Conservation (phyloP, 768 basidiomycete species). For the Neoboletus brunneissimus region DNA sequence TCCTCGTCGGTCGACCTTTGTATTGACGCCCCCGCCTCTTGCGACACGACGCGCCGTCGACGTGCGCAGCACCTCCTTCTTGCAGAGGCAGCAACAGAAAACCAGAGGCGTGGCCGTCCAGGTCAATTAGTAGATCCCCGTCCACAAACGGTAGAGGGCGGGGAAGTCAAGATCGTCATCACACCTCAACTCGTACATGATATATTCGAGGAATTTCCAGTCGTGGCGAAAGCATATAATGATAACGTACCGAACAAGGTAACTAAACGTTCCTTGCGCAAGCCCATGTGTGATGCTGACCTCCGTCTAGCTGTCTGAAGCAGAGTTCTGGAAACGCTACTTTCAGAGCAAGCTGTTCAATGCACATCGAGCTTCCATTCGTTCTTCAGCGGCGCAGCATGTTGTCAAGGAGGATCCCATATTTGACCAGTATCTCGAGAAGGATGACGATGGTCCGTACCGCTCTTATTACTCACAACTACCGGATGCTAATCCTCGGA, state of each 20-base stretch:
- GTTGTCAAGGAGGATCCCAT: conserved; percentile 89
- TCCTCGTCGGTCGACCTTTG: neutral
- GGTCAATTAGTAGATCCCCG: conserved; percentile 87
- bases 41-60: neutral
- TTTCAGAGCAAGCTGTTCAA: conserved; percentile 96
- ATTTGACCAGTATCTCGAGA: conserved; percentile 95
- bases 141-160: conserved; percentile 77
- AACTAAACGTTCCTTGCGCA: conserved; percentile 3
- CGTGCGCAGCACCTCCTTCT: conserved; percentile 63
- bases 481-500: neutral
- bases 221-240: conserved; percentile 86
- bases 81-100: conserved; percentile 71
- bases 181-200: conserved; percentile 92
- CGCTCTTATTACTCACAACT: neutral
- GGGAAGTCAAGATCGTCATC: conserved; percentile 85
- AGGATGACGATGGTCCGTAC: conserved; percentile 84
- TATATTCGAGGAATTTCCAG: conserved; percentile 97
- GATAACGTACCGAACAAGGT: conserved; percentile 92
- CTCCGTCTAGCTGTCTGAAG: conserved; percentile 69
- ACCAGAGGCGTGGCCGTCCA: conserved; percentile 75
- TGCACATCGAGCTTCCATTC: conserved; percentile 88
- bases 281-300: conserved; percentile 1
- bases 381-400: conserved; percentile 79
- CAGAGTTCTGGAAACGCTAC: conserved; percentile 95
- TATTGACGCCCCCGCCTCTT: neutral